Evolutionary conservation across 148 eudicot species (phyloP).

Genomic region (Rhododendron williamsianum): DNA sequence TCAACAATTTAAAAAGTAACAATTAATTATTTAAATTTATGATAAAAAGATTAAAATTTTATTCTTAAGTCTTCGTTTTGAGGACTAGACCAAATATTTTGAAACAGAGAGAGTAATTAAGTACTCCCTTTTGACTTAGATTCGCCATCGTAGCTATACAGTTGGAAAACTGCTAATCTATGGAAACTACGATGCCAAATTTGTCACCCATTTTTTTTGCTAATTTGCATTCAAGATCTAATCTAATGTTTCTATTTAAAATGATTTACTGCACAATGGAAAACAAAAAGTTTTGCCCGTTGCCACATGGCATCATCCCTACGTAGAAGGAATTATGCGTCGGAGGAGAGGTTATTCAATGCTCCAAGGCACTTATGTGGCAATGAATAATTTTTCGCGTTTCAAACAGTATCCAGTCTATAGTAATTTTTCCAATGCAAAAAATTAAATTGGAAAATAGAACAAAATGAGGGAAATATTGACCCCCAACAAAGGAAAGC

Average conservation of each 20-base stretch:
- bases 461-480: not conserved
- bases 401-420: not conserved
- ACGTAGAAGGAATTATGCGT: not conserved
- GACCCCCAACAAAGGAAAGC: not conserved
- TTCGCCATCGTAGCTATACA: not conserved
- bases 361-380: too few relatives aligned
- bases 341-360: too few relatives aligned
- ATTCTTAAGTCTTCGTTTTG: too few relatives aligned
- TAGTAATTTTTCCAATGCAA: not conserved
- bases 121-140: not conserved
- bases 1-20: too few relatives aligned
- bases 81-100: too few relatives aligned
- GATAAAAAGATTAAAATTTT: too few relatives aligned
- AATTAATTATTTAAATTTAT: too few relatives aligned
- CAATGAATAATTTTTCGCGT: too few relatives aligned
- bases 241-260: not conserved
- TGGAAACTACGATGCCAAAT: not conserved
- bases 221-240: not conserved
- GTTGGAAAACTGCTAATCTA: not conserved
- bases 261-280: not conserved
- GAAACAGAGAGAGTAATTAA: too few relatives aligned
- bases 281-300: not conserved
- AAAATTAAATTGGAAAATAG: not conserved
- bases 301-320: not conserved
- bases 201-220: not conserved